Evolutionary conservation across 371 early-diverging fungal genomes (phyloP), one percentile per base, ranked within the genome.

Genomic region (Enterospora canceri): DNA sequence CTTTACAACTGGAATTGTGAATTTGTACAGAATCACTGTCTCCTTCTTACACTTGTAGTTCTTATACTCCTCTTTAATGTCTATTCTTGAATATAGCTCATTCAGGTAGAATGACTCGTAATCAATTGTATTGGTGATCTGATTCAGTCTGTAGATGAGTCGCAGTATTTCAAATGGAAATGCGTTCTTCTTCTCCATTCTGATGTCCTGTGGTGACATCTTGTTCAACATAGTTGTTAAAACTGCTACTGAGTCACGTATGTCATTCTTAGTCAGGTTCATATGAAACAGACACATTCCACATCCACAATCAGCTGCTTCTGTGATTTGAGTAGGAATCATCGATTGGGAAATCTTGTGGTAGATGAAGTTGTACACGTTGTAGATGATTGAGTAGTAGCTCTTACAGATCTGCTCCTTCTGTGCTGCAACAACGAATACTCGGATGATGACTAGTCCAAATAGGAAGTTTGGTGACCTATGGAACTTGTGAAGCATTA

Each of bases 21-120:
- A 77, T 0, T 64, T 61, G 58, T 73, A 79, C 34, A 71, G 63
- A 24, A 80, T 55, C 24, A 74, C 49, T 32, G 73, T 67, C 28
- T 68, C 69, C 3, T 16, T 33, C 51, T 72, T 73, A 21, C 67
- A 51, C 34, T 74, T 74, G 30, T 62, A 60, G 66, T 60, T 65
- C 32, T 58, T 75, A 29, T 65, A 61, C 63, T 80, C 81, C 15
- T 67, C 70, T 50, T 79, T 75, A 48, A 76, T 68, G 62, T 79
- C 72, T 8, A 77, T 72, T 16, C 40, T 65, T 30, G 54, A 32
- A 29, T 67, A 77, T 47, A 77, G 69, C 24, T 67, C 51, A 1
- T 34, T 1, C 24, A 72, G 65, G 60, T 76, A 69, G 68, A 80
- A 80, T 31, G 64, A 61, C 15, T 73, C 62, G 55, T 70, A 71